Conservation (phyloP, 108 stramenopile species). For the Cyclostephanos invisitatus region DNA sequence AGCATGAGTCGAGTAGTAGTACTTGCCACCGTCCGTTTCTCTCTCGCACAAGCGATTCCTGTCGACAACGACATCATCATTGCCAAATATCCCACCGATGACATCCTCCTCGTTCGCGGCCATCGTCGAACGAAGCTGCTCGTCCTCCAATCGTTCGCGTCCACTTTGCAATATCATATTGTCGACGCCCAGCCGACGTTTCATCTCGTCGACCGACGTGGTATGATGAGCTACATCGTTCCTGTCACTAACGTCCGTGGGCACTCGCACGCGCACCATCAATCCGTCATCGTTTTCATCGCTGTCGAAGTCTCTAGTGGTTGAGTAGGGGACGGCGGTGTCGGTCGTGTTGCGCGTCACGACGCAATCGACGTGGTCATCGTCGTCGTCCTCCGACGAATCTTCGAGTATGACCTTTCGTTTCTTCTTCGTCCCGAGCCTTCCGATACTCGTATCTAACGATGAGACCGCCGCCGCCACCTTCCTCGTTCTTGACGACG, state of each 20-base stretch:
- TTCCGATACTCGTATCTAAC: not conserved
- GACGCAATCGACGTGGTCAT: not conserved
- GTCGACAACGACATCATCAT: too few relatives aligned
- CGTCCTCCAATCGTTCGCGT: conserved; percentile 24
- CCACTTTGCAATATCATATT: conserved; percentile 30
- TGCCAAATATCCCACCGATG: conserved; percentile 26
- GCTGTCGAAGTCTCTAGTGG: not conserved
- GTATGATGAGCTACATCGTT: not conserved
- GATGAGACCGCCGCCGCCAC: conserved; percentile 2
- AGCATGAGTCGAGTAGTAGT: conserved; percentile 2
- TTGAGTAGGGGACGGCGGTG: not conserved
- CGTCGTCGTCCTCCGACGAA: conserved; percentile 28
- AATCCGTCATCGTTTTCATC: conserved; percentile 16
- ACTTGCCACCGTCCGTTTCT: not conserved
- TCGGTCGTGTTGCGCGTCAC: not conserved
- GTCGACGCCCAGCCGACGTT: conserved; percentile 38
- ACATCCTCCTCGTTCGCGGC: conserved; percentile 47
- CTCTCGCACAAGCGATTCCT: not conserved
- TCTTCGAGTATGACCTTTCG: conserved; percentile 21
- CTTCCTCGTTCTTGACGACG: too few relatives aligned
- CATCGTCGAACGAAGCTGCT: conserved; percentile 34
- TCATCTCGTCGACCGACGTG: conserved; percentile 44
- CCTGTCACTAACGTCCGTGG: conserved; percentile 1
- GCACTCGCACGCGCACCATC: conserved; percentile 15
- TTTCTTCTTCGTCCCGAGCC: conserved; percentile 10